Percentiles rank a stretch among this genome's conserved stretches.
These are phyloP conservation scores for Clausena lansium DNA, from an alignment of 345 rosid species.

Conservation along the genomic window DNA sequence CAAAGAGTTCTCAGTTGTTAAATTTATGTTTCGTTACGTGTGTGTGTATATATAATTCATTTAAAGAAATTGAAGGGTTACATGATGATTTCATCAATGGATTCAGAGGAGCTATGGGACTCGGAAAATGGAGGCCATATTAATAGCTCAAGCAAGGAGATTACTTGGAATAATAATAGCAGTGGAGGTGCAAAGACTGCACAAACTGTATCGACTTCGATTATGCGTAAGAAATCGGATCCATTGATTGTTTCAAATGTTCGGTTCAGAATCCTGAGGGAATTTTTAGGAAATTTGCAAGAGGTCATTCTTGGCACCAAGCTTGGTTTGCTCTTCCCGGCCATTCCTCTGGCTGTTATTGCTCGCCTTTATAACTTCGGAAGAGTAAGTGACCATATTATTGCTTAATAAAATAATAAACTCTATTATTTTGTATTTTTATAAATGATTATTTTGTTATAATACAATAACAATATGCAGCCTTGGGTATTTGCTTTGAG, in stretches of 20 bases:
- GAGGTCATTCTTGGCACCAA: slow-evolving; percentile 50
- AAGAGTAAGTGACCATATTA: slow-evolving; percentile 27
- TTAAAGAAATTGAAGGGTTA: not conserved
- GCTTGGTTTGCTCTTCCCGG: slow-evolving; percentile 52
- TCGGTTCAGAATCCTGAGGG: slow-evolving; percentile 32
- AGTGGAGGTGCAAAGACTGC: slow-evolving; percentile 13
- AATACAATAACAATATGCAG: slow-evolving; percentile 16
- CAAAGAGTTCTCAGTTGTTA: not conserved
- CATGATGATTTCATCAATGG: slow-evolving; percentile 14
- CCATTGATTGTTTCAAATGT: slow-evolving; percentile 25
- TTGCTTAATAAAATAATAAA: not conserved
- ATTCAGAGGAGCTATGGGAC: slow-evolving; percentile 17
- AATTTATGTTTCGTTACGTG: not conserved
- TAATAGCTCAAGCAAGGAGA: slow-evolving; percentile 3
- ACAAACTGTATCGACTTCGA: slow-evolving; percentile 32
- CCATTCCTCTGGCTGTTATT: slow-evolving; percentile 46
- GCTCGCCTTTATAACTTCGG: slow-evolving; percentile 42
- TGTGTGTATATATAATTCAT: not conserved
- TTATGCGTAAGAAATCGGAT: slow-evolving; percentile 39
- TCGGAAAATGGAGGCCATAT: slow-evolving; percentile 31
- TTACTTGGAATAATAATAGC: not conserved
- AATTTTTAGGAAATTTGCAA: slow-evolving; percentile 36
- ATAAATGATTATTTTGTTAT: not conserved
- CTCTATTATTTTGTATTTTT: not conserved
- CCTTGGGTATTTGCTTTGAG: slow-evolving; percentile 85